These are phyloP conservation scores for Phanerochaete sordida DNA, from an alignment of 768 basidiomycete species.

Conservation along the genomic window DNA sequence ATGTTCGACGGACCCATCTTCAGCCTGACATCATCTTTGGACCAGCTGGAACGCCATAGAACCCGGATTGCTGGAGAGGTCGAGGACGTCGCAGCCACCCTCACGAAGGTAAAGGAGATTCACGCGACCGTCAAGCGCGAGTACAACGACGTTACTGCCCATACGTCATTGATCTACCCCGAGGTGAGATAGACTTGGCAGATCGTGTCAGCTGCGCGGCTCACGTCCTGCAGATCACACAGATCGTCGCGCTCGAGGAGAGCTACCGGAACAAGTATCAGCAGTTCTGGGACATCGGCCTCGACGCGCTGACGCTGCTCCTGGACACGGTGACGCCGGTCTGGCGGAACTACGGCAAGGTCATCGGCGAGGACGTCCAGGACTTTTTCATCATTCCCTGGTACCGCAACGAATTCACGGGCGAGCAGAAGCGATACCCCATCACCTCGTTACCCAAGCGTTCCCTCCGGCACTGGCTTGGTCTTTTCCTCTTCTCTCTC, in stretches of 20 bases:
- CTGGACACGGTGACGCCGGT: conserved; percentile 76
- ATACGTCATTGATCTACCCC: conserved; percentile 75
- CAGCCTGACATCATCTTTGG: conserved; percentile 45
- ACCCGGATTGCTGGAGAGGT: conserved; percentile 43
- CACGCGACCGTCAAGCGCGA: conserved; percentile 57
- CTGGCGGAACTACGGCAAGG: conserved; percentile 79
- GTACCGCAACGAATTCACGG: conserved; percentile 83
- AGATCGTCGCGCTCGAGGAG: conserved; percentile 69
- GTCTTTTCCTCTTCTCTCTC: conserved; percentile 49
- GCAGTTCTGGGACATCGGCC: conserved; percentile 77
- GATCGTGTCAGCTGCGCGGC: not conserved
- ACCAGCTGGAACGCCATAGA: conserved; percentile 46
- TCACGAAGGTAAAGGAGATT: conserved; percentile 50
- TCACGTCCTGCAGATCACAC: conserved; percentile 48
- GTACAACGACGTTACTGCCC: conserved; percentile 61
- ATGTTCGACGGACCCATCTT: conserved; percentile 57
- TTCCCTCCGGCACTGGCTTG: conserved; percentile 67
- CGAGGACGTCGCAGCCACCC: conserved; percentile 42
- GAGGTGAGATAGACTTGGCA: conserved; percentile 44
- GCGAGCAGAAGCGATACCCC: conserved; percentile 64
- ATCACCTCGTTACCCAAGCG: conserved; percentile 57
- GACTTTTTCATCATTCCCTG: conserved; percentile 81
- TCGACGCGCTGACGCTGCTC: conserved; percentile 72
- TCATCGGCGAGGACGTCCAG: conserved; percentile 75
- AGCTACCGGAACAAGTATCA: conserved; percentile 79